Evolutionary conservation across 2,329 filamentous ascomycete genomes (phyloP), one percentile per base, ranked within the genome.

Genomic region (Hypomyces perniciosus): DNA sequence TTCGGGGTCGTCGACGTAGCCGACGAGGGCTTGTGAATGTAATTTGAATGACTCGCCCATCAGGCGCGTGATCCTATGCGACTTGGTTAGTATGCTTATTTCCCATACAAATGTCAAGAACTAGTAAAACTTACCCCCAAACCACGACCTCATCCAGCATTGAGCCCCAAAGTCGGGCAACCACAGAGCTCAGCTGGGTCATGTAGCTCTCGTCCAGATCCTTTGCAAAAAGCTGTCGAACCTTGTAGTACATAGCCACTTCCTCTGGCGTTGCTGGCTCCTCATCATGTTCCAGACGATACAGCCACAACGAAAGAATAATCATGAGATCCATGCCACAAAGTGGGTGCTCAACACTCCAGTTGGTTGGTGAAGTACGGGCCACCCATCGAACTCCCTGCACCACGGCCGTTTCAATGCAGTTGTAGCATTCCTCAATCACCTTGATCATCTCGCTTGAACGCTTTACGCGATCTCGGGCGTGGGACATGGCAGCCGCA

Each of bases 121-220:
- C 30, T 28, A 40, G 40, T 35, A 48, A 44, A 47, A 87, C 90
- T 83, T 85, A 96, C 90, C 93, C 93, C 93, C 93, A 97, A 54
- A 99, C 93, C 60, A 97, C 92, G 56, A 97, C 93, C 72, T 96
- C 93, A 66, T 97, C 93, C 58, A 97, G 84, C 86, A 97, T 96
- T 57, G 90, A 92, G 62, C 92, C 93, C 93, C 93, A 99, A 42
- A 97, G 83, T 62, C 89, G 84, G 56, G 92, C 91, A 40, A 99
- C 92, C 47, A 90, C 90, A n/a, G 91, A 93, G 75, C 92, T 96
- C 60, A 99, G 76, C 67, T 95, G 91, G 47, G 84, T 79, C 57
- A 85, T 86, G 67, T 89, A 89, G 27, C 83, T 78, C 63, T 95
- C 88, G 53, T 92, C 86, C 48, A 88, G 83, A 64, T 97, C 91